Evolutionary conservation across 768 basidiomycete species (phyloP).

Genomic region (Leccinum pellstonianum): DNA sequence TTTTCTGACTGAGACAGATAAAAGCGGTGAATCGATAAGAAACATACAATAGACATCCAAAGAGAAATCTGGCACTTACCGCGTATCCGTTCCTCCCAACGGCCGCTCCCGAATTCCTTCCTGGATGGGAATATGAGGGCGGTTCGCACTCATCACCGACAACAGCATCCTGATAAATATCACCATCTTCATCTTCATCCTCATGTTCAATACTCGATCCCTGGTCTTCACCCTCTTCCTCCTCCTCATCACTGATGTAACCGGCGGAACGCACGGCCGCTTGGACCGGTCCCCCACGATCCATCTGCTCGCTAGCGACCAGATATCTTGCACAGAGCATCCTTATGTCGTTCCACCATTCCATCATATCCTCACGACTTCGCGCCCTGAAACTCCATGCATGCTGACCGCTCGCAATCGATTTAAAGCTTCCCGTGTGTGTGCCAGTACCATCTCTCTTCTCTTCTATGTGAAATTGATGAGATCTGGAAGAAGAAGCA

Average conservation of each 20-base stretch:
- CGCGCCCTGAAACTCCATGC: constrained; percentile 91
- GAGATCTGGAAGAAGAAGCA: constrained; percentile 57
- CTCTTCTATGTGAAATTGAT: constrained; percentile 98
- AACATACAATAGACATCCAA: not conserved
- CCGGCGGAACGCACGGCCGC: constrained; percentile 89
- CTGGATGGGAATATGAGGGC: constrained; percentile 59
- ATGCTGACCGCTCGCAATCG: constrained; percentile 42
- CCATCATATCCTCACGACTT: constrained; percentile 97
- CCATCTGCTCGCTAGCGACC: constrained; percentile 91
- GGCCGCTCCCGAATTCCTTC: constrained; percentile 41
- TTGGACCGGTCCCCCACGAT: constrained; percentile 87
- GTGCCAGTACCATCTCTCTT: constrained; percentile 74
- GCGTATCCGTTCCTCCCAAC: constrained; percentile 56
- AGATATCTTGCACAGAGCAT: constrained; percentile 94
- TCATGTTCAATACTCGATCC: constrained; percentile 49
- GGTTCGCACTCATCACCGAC: constrained; percentile 47
- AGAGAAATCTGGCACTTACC: constrained; percentile 41
- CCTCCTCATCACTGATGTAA: constrained; percentile 83
- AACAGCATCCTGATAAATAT: constrained; percentile 41
- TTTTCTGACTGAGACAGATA: constrained; percentile 43
- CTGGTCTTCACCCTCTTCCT: constrained; percentile 55
- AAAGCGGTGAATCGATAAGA: constrained; percentile 3
- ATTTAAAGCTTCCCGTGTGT: constrained; percentile 54
- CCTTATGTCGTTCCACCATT: constrained; percentile 98
- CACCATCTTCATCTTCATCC: constrained; percentile 52